Percentiles rank a stretch among this genome's conserved stretches.
Evolutionary conservation across 2,329 filamentous ascomycete species (phyloP).

Genomic region (Sclerotinia nivalis): DNA sequence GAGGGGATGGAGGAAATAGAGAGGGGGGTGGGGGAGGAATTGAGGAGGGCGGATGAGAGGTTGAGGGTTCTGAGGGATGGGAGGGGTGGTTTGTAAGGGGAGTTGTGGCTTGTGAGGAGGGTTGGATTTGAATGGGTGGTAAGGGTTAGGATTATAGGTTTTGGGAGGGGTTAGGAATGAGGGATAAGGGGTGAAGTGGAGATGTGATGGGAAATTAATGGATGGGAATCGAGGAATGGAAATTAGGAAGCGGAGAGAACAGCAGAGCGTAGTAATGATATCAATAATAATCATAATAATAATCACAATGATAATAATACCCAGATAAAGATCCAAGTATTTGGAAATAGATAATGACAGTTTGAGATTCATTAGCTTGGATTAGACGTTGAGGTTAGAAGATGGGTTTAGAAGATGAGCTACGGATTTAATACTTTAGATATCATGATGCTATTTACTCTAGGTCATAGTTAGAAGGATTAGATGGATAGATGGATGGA

Average conservation of each 20-base stretch:
- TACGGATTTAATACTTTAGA: too few species aligned
- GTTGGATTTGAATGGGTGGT: too few species aligned
- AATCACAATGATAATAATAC: too few species aligned
- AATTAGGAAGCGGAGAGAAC: too few species aligned
- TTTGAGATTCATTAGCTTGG: too few species aligned
- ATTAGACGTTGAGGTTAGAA: too few species aligned
- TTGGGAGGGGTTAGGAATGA: background rate
- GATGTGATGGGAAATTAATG: too few species aligned
- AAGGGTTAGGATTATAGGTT: background rate
- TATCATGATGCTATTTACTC: background rate
- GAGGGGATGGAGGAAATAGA: background rate
- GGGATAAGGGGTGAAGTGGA: too few species aligned
- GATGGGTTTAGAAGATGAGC: background rate
- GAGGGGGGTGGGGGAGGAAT: background rate
- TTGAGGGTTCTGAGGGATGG: constrained; percentile 23
- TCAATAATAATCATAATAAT: background rate
- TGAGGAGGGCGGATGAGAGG: constrained; percentile 22
- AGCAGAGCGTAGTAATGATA: background rate
- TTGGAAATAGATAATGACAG: too few species aligned
- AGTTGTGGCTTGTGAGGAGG: background rate
- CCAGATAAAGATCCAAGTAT: too few species aligned
- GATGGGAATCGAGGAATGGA: too few species aligned
- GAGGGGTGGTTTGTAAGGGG: background rate
- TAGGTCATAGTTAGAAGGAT: background rate
- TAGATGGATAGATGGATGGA: background rate